Evolutionary conservation across 495 filamentous ascomycete species (phyloP).

Genomic region (Tuber aestivum): DNA sequence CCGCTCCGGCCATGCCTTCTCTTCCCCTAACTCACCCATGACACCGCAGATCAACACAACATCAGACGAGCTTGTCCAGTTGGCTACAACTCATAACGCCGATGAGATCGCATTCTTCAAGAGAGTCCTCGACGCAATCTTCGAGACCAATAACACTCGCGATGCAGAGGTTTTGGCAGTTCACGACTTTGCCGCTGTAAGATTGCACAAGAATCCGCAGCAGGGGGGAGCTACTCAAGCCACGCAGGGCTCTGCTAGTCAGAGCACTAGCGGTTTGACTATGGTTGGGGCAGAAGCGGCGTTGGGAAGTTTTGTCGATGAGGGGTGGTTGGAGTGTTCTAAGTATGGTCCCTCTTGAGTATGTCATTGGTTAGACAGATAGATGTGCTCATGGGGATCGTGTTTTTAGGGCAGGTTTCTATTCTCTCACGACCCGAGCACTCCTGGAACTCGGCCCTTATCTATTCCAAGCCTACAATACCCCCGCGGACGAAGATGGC

Average conservation of each 20-base stretch:
- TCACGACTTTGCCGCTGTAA: slow-evolving; percentile 66
- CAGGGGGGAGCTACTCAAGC: slow-evolving; percentile 43
- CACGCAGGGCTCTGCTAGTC: slow-evolving; percentile 42
- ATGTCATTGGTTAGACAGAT: background rate
- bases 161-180: slow-evolving; percentile 74
- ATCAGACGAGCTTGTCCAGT: slow-evolving; percentile 73
- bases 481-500: slow-evolving; percentile 47
- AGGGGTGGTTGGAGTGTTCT: slow-evolving; percentile 74
- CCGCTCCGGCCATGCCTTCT: background rate
- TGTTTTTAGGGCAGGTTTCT: slow-evolving; percentile 59
- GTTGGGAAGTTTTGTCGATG: slow-evolving; percentile 61
- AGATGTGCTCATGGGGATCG: background rate
- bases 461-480: slow-evolving; percentile 77
- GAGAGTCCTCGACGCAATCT: slow-evolving; percentile 84
- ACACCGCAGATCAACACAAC: slow-evolving; percentile 65
- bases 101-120: slow-evolving; percentile 91
- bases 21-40: background rate
- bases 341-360: background rate
- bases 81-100: slow-evolving; percentile 70
- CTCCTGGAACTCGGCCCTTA: slow-evolving; percentile 80
- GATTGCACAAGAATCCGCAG: slow-evolving; percentile 50
- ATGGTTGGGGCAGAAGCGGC: slow-evolving; percentile 69
- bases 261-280: slow-evolving; percentile 57
- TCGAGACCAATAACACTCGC: slow-evolving; percentile 72
- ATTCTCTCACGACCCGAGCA: slow-evolving; percentile 65